Evolutionary conservation across 495 filamentous ascomycete species (phyloP).

Genomic region (Hamigera avellanea): DNA sequence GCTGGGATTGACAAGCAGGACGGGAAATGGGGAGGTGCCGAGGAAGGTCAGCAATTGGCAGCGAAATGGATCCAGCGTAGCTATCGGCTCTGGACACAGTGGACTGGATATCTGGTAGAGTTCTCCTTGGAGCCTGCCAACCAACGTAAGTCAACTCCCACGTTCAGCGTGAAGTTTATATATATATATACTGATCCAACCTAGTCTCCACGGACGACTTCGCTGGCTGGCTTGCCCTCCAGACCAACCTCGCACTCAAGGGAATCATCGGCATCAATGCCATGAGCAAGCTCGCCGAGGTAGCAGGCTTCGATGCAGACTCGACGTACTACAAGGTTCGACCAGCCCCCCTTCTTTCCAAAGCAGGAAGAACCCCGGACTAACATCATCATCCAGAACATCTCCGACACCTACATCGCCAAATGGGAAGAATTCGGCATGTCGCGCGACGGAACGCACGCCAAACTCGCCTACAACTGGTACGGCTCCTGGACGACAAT

Average conservation of each 20-base stretch:
- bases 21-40: conserved; percentile 39
- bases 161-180: not conserved
- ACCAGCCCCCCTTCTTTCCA: not conserved
- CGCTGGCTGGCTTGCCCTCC: conserved; percentile 82
- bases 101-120: conserved; percentile 86
- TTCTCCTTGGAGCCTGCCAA: conserved; percentile 75
- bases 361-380: not conserved
- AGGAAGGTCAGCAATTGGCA: conserved; percentile 36
- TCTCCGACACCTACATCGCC: conserved; percentile 64
- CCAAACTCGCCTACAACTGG: conserved; percentile 89
- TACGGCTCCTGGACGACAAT: conserved; percentile 92
- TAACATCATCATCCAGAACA: conserved; percentile 27
- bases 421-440: conserved; percentile 78
- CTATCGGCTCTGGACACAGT: conserved; percentile 81
- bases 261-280: conserved; percentile 91
- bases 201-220: conserved; percentile 85
- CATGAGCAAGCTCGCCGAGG: conserved; percentile 71
- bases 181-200: not conserved
- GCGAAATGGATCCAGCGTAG: conserved; percentile 48
- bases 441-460: conserved; percentile 70
- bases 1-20: conserved; percentile 38
- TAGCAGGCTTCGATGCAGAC: conserved; percentile 56
- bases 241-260: conserved; percentile 89
- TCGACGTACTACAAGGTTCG: conserved; percentile 51
- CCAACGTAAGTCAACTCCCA: conserved; percentile 42